Conservation (phyloP, 2,329 filamentous ascomycete species). For the Fusarium sp. region DNA sequence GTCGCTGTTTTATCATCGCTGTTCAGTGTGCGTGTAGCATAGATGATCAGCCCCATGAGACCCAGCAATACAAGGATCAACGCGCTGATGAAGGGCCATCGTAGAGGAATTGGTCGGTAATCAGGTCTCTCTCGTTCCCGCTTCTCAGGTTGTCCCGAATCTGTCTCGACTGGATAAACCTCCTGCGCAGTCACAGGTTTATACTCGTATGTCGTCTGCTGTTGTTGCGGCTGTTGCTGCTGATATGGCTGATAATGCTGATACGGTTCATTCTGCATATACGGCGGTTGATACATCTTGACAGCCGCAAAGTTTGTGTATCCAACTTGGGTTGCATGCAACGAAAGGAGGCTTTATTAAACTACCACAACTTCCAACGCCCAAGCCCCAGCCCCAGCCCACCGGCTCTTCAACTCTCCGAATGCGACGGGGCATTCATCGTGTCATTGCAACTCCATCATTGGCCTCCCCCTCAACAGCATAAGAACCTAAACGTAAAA, state of each 20-base stretch:
- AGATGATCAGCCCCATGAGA: slow-evolving; percentile 17
- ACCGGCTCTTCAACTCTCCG: slow-evolving; percentile 16
- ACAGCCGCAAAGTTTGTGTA: not conserved
- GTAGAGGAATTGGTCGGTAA: slow-evolving; percentile 31
- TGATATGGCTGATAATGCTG: slow-evolving; percentile 2
- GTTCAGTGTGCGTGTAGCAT: slow-evolving; percentile 10
- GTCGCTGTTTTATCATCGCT: slow-evolving; percentile 19
- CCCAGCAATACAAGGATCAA: slow-evolving; percentile 15
- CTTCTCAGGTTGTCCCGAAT: not conserved
- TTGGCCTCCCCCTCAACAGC: not conserved
- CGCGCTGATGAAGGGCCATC: slow-evolving; percentile 27
- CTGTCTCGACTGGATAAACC: slow-evolving; percentile 3
- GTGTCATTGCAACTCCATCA: not conserved
- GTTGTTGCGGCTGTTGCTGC: not conserved
- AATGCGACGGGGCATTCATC: not conserved
- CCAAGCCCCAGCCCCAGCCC: not conserved
- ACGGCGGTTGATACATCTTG: slow-evolving; percentile 24
- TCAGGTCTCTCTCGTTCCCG: slow-evolving; percentile 16
- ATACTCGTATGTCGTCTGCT: slow-evolving; percentile 10
- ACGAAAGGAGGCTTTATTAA: slow-evolving; percentile 21
- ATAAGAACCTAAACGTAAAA: not conserved
- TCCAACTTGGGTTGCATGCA: not conserved
- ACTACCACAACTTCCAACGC: not conserved
- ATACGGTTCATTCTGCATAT: slow-evolving; percentile 2
- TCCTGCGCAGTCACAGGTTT: slow-evolving; percentile 21